These are phyloP conservation scores for Phoma herbarum DNA, from an alignment of 2,329 filamentous ascomycete genomes.

Conservation along the genomic window DNA sequence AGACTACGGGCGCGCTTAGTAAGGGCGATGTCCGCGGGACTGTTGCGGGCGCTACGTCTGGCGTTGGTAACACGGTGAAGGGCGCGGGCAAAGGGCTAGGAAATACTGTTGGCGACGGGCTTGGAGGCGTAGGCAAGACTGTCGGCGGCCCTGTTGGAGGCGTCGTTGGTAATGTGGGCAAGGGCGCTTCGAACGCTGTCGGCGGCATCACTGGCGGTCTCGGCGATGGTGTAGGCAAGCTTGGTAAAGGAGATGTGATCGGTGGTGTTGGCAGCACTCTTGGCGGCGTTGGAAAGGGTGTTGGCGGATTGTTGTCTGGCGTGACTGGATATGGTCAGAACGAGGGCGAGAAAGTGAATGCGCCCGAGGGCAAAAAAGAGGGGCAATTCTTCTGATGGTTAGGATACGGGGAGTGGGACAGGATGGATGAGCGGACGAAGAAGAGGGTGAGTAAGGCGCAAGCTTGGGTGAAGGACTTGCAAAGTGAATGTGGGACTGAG, in stretches of 20 bases:
- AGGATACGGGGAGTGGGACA: constrained; percentile 14
- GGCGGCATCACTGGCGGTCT: constrained; percentile 53
- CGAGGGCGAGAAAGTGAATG: constrained; percentile 28
- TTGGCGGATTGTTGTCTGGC: constrained; percentile 49
- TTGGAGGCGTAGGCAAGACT: constrained; percentile 51
- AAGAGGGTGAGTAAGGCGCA: constrained; percentile 13
- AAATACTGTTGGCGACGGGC: constrained; percentile 49
- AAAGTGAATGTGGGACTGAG: constrained; percentile 17
- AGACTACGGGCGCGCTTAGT: constrained; percentile 56
- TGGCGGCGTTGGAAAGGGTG: constrained; percentile 52
- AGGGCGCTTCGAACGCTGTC: constrained; percentile 54
- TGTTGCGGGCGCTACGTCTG: constrained; percentile 50
- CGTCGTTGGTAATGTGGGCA: constrained; percentile 54
- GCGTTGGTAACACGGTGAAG: constrained; percentile 49
- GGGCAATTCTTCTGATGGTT: constrained; percentile 24
- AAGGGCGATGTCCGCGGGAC: constrained; percentile 54
- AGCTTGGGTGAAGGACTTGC: constrained; percentile 17
- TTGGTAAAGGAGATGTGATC: constrained; percentile 56
- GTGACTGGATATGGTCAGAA: constrained; percentile 37
- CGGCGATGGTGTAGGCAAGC: constrained; percentile 56
- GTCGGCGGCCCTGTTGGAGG: constrained; percentile 53
- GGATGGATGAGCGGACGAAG: constrained; percentile 13
- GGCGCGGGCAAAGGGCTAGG: constrained; percentile 48
- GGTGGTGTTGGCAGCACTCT: constrained; percentile 55
- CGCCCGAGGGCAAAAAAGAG: constrained; percentile 25